These are phyloP conservation scores for Cercospora brassicicola DNA, from an alignment of 2,329 filamentous ascomycete genomes.

Conservation along the genomic window DNA sequence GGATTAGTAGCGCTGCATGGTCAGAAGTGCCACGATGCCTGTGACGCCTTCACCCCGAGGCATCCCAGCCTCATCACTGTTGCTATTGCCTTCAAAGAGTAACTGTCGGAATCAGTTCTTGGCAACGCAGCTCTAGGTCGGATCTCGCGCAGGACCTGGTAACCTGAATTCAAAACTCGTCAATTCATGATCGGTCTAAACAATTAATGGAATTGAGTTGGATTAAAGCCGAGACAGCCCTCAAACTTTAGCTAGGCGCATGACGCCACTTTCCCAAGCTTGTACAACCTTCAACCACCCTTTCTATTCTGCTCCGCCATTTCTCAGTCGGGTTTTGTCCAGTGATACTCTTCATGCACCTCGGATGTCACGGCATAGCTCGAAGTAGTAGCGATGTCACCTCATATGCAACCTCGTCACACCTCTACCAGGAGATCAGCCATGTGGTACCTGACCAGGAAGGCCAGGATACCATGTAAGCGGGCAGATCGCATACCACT, in stretches of 20 bases:
- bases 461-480: constrained; percentile 4
- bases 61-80: neutral
- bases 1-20: neutral
- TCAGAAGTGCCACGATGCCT: neutral
- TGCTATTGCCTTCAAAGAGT: neutral
- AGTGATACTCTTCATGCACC: neutral
- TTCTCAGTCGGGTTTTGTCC: neutral
- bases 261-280: neutral
- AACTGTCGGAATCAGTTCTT: neutral
- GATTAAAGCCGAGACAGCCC: neutral
- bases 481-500: neutral
- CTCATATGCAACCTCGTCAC: neutral
- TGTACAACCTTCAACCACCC: neutral
- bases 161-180: neutral
- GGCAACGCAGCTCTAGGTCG: too few species aligned
- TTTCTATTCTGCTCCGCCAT: neutral
- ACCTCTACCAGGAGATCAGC: neutral
- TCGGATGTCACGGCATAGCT: neutral
- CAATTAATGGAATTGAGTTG: neutral
- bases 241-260: neutral
- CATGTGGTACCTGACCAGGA: neutral
- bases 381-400: neutral
- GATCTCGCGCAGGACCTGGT: neutral
- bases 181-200: neutral
- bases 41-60: neutral